These are phyloP conservation scores for Naganishia sp. DNA, from an alignment of 1,284 basidiomycete genomes.

Conservation along the genomic window DNA sequence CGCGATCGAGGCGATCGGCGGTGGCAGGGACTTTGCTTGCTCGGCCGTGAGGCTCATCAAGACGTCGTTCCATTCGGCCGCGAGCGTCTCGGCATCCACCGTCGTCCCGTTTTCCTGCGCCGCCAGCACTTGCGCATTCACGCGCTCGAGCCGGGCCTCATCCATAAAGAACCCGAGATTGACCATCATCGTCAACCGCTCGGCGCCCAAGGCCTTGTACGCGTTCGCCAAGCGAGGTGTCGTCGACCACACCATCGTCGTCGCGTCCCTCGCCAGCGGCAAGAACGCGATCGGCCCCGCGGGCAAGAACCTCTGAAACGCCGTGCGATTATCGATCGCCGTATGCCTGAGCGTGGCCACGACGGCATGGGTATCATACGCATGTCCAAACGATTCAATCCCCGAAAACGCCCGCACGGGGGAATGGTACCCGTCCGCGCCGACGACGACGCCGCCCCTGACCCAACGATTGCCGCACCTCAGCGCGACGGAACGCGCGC, in stretches of 20 bases:
- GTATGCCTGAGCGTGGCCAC: slow-evolving; percentile 82
- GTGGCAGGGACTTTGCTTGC: slow-evolving; percentile 60
- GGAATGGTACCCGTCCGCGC: slow-evolving; percentile 93
- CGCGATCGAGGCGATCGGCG: slow-evolving; percentile 72
- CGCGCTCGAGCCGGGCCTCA: slow-evolving; percentile 68
- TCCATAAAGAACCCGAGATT: slow-evolving; percentile 91
- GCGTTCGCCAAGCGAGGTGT: slow-evolving; percentile 69
- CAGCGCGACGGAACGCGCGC: slow-evolving; percentile 50
- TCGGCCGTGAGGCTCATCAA: slow-evolving; percentile 27
- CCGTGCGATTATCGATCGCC: slow-evolving; percentile 65
- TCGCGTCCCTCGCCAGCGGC: slow-evolving; percentile 70
- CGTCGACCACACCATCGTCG: slow-evolving; percentile 95
- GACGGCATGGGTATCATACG: slow-evolving; percentile 85
- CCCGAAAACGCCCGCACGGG: slow-evolving; percentile 85
- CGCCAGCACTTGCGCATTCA: slow-evolving; percentile 64
- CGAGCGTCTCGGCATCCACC: slow-evolving; percentile 10
- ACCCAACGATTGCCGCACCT: slow-evolving; percentile 49
- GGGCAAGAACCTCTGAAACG: slow-evolving; percentile 93
- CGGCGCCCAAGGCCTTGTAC: slow-evolving; percentile 68
- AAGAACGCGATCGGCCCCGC: slow-evolving; percentile 95
- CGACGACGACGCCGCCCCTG: slow-evolving; percentile 60
- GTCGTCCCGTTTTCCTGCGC: slow-evolving; percentile 46
- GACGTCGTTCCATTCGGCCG: slow-evolving; percentile 29
- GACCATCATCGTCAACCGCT: slow-evolving; percentile 71
- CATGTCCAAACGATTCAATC: slow-evolving; percentile 88